Conservation (phyloP, 2,329 filamentous ascomycete species). For the Juglanconis sp. region DNA sequence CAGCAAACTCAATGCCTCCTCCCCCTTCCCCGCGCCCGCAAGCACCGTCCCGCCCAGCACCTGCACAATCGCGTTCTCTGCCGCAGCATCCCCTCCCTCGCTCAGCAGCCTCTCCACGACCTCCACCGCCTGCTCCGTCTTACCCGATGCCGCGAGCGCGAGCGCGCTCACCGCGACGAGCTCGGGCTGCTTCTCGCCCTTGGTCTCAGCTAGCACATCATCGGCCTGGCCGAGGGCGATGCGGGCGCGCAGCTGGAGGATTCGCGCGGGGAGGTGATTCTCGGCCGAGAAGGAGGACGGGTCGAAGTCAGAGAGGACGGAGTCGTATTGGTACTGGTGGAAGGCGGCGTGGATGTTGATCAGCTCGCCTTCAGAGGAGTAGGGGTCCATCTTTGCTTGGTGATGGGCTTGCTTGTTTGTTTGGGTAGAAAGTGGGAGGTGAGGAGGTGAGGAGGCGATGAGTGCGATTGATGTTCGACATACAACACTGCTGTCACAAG, state of each 20-base stretch:
- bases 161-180: conserved; percentile 74
- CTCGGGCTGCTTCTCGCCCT: conserved; percentile 64
- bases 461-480: not conserved
- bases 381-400: conserved; percentile 59
- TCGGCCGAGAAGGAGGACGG: conserved; percentile 72
- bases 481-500: conserved; percentile 11
- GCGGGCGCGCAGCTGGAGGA: conserved; percentile 78
- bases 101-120: conserved; percentile 65
- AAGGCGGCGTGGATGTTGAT: conserved; percentile 70
- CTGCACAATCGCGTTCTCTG: conserved; percentile 78
- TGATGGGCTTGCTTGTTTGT: not conserved
- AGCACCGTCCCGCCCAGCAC: conserved; percentile 78
- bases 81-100: conserved; percentile 60
- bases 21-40: conserved; percentile 74
- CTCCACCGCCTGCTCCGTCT: conserved; percentile 59
- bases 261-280: conserved; percentile 72
- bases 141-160: conserved; percentile 63
- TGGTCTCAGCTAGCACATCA: conserved; percentile 67
- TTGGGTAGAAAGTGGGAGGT: conserved; percentile 13
- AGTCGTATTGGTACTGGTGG: conserved; percentile 79
- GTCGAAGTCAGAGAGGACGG: conserved; percentile 77
- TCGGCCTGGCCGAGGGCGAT: conserved; percentile 77
- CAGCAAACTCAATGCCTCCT: conserved; percentile 78
- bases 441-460: not conserved
- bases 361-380: conserved; percentile 68